phyloP scores from a whole-genome alignment of 2,329 filamentous ascomycete genomes.

The Colletotrichum limetticola region DNA sequence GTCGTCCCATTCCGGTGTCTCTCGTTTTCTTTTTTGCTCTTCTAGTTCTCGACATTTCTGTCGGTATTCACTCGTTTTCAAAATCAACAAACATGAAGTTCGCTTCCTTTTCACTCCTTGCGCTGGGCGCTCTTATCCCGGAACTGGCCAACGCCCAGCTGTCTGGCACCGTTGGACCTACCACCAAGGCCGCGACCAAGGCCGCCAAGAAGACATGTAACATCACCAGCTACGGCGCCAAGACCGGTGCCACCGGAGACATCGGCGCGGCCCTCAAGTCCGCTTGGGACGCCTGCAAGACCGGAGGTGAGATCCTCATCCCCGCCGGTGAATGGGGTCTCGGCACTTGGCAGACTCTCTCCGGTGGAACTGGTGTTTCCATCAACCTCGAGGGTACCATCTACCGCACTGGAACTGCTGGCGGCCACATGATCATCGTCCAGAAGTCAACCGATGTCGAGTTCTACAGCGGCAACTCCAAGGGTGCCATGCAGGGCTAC shows the following conservation, averaged over 20 bases:
- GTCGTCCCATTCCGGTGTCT: too few species aligned
- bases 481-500: constrained; percentile 59
- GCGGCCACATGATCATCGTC: constrained; percentile 35
- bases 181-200: constrained; percentile 41
- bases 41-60: neutral
- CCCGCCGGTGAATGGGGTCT: constrained; percentile 59
- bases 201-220: constrained; percentile 52
- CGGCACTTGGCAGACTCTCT: constrained; percentile 56
- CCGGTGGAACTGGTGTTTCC: constrained; percentile 55
- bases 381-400: constrained; percentile 57
- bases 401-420: constrained; percentile 39
- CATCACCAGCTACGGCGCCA: constrained; percentile 60
- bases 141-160: constrained; percentile 38
- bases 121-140: constrained; percentile 30
- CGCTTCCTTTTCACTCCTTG: constrained; percentile 22
- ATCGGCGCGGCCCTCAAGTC: constrained; percentile 42
- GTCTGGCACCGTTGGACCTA: constrained; percentile 40
- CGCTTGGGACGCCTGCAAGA: constrained; percentile 52
- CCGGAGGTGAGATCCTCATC: constrained; percentile 59
- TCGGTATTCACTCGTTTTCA: constrained; percentile 14
- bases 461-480: constrained; percentile 52
- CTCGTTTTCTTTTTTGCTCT: neutral
- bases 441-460: constrained; percentile 53
- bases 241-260: constrained; percentile 59
- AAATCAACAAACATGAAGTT: constrained; percentile 21